phyloP scores from a whole-genome alignment of 345 rosid species.

The Reutealis trisperma region DNA sequence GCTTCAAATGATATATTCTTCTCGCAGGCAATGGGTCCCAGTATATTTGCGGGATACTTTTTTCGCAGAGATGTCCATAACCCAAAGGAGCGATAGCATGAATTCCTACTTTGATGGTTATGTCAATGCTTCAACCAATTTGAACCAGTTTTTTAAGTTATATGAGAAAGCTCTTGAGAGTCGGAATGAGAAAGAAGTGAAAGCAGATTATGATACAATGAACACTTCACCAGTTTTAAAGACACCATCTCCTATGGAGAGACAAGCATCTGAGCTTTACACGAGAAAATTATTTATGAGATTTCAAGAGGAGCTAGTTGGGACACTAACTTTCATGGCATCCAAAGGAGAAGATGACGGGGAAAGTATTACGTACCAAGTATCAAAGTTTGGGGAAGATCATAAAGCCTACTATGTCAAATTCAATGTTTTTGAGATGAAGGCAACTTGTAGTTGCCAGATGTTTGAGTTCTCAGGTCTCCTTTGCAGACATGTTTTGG shows the following conservation, averaged over 20 bases:
- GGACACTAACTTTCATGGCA: constrained; percentile 48
- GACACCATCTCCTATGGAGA: constrained; percentile 67
- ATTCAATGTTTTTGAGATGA: constrained; percentile 60
- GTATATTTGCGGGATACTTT: constrained; percentile 59
- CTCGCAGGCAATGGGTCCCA: constrained; percentile 64
- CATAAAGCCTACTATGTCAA: constrained; percentile 50
- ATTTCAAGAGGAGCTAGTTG: constrained; percentile 62
- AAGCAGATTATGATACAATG: constrained; percentile 58
- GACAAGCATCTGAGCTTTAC: constrained; percentile 53
- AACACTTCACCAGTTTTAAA: constrained; percentile 42
- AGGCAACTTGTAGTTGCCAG: constrained; percentile 64
- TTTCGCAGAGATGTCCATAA: constrained; percentile 62
- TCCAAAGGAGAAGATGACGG: constrained; percentile 49
- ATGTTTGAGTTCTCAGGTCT: constrained; percentile 72
- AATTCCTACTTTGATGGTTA: constrained; percentile 71
- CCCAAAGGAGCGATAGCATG: constrained; percentile 55
- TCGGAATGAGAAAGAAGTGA: constrained; percentile 51
- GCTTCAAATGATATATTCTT: constrained; percentile 54
- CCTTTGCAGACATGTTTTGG: constrained; percentile 61
- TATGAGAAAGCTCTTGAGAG: constrained; percentile 54
- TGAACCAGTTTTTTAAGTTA: constrained; percentile 43
- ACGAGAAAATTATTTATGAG: constrained; percentile 47
- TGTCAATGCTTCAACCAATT: constrained; percentile 57
- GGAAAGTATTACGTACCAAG: constrained; percentile 43
- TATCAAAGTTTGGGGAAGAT: constrained; percentile 63